Conservation (phyloP, 306 rosid species). For the Glycine latifolia region DNA sequence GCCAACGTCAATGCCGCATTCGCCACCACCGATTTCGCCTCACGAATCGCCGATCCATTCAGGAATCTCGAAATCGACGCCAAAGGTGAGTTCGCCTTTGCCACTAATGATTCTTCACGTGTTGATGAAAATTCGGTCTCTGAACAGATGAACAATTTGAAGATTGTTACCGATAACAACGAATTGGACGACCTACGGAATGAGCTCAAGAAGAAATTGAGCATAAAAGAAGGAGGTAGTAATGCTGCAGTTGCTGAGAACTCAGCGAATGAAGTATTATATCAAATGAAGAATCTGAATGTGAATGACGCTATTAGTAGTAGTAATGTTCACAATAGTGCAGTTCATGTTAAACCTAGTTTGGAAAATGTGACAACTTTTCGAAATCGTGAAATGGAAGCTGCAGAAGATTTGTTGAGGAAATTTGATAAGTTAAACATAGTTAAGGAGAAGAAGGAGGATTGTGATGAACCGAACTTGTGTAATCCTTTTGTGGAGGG, state of each 20-base stretch:
- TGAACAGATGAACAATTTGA: conserved; percentile 66
- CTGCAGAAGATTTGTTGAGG: conserved; percentile 41
- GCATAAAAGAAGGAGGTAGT: background rate
- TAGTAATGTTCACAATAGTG: conserved; percentile 36
- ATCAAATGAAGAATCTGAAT: conserved; percentile 67
- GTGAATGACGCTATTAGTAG: conserved; percentile 35
- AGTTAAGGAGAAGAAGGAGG: conserved; percentile 29
- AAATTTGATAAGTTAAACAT: conserved; percentile 59
- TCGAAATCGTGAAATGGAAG: conserved; percentile 16
- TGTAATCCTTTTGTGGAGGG: conserved; percentile 50
- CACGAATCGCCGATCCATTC: conserved; percentile 57
- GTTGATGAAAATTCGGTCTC: conserved; percentile 46
- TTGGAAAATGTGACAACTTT: no score
- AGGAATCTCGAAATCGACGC: conserved; percentile 57
- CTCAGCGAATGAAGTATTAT: conserved; percentile 49
- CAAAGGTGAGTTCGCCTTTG: background rate
- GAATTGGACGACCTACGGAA: conserved; percentile 59
- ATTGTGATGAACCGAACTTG: conserved; percentile 42
- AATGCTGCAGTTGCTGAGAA: conserved; percentile 44
- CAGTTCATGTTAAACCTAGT: no score
- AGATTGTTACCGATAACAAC: conserved; percentile 48
- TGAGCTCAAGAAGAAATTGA: conserved; percentile 54
- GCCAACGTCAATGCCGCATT: conserved; percentile 24
- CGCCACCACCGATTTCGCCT: conserved; percentile 20
- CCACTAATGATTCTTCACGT: background rate